phyloP scores from a whole-genome alignment of 225 moss, liverwort and hornwort genomes.

The Lunularia cruciata region DNA sequence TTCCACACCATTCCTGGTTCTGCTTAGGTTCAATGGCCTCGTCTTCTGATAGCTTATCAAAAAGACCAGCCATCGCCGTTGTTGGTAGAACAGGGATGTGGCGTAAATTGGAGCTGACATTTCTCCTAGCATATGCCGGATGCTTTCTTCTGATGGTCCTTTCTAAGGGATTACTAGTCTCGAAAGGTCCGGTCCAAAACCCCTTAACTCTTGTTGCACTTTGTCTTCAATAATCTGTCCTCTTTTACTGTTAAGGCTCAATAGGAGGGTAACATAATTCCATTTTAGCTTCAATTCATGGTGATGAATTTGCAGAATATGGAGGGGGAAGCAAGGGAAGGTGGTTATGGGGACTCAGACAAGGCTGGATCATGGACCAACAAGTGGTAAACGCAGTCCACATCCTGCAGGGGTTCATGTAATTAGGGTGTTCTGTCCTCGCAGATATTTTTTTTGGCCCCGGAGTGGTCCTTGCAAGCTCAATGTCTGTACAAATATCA shows the following conservation, averaged over 20 bases:
- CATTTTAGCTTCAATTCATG: neutral
- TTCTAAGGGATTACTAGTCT: constrained; percentile 20
- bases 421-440: no score
- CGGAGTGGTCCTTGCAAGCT: neutral
- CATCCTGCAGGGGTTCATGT: no score
- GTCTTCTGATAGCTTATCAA: constrained; percentile 27
- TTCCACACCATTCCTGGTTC: no score
- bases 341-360: constrained; percentile 45
- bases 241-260: neutral
- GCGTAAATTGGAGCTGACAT: constrained; percentile 39
- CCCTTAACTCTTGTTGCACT: neutral
- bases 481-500: neutral
- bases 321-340: constrained; percentile 34
- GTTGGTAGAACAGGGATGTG: constrained; percentile 7
- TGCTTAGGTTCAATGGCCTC: constrained; percentile 33
- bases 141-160: constrained; percentile 33
- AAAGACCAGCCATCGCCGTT: constrained; percentile 11
- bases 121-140: constrained; percentile 32
- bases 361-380: constrained; percentile 42
- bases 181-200: constrained; percentile 33
- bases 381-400: constrained; percentile 24
- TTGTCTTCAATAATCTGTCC: neutral
- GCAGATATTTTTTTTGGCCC: neutral
- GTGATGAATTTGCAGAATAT: constrained; percentile 31
- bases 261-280: neutral